Evolutionary conservation across 2,329 filamentous ascomycete genomes (phyloP), one percentile per base, ranked within the genome.

Genomic region (Epichloe aotearoae): DNA sequence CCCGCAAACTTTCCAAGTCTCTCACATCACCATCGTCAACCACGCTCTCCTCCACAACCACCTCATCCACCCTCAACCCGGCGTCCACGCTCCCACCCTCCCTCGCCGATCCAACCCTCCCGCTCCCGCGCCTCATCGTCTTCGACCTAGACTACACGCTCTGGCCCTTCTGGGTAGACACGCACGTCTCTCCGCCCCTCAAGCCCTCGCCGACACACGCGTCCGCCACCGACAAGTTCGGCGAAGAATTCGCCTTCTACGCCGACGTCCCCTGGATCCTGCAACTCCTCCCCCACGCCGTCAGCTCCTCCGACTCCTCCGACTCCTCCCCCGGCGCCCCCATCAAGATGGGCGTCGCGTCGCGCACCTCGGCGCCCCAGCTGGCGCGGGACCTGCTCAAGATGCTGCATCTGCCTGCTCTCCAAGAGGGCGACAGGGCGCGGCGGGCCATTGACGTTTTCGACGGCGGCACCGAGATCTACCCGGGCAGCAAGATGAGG

Each of bases 151-250:
- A 97, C 74, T 97, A 96, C 74, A 97, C 93, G 0, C 76, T 97
- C n/a, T 97, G 91, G 93, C 89, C 90, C 4, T 96, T 96, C 70
- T 97, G 91, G 91, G 84, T 95, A 1, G 93, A 97, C 72, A 95
- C 89, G 3, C 90, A 96, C 68, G 85, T 93, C 59, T 80, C 81
- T 23, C 77, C 82, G 6, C 90, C 89, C 0, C 69, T 95, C 17
- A 76, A 76, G 57, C 60, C 73, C 6, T 69, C 73, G 50, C 51
- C 70, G 0, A 55, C 63, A 7, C 66, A 66, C 69, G 70, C 62
- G 53, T 67, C 66, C 55, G 71, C 68, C 50, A 67, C 70, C 19
- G 80, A 83, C 64, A 70, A 72, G 56, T 68, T 70, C 53, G 83
- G 82, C 64, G 84, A 89, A 68, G 72, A 72, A 17, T 89, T 81